A percentile compares a stretch with the other conserved stretches of the same genome.
Conservation (phyloP, 1,284 basidiomycete genomes). For the Athelia psychrophila region DNA sequence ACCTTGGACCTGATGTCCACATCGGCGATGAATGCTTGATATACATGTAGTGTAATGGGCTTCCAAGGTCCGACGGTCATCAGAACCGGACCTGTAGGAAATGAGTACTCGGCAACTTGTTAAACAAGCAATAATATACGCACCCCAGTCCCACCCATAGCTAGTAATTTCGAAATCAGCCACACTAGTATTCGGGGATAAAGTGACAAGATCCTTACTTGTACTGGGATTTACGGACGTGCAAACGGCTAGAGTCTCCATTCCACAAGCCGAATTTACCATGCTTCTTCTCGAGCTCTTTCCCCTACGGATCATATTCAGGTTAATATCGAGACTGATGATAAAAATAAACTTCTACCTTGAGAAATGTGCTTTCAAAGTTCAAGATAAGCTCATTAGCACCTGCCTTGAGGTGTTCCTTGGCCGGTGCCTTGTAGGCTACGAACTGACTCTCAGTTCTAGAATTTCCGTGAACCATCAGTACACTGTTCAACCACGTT, state of each 20-base stretch:
- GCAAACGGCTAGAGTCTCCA: slow-evolving; percentile 81
- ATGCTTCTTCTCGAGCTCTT: slow-evolving; percentile 60
- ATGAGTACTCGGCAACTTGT: slow-evolving; percentile 5
- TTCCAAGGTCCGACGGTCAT: slow-evolving; percentile 83
- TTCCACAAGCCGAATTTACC: slow-evolving; percentile 75
- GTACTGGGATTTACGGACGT: slow-evolving; percentile 89
- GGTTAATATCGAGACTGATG: neutral
- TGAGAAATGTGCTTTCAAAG: slow-evolving; percentile 76
- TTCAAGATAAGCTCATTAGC: slow-evolving; percentile 66
- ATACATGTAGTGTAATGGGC: slow-evolving; percentile 69
- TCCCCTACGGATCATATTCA: slow-evolving; percentile 42
- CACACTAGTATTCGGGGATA: neutral
- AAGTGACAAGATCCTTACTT: slow-evolving; percentile 42
- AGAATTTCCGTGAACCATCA: slow-evolving; percentile 3
- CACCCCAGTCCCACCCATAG: slow-evolving; percentile 87
- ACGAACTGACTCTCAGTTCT: slow-evolving; percentile 81
- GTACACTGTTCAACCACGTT: neutral
- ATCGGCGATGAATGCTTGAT: slow-evolving; percentile 60
- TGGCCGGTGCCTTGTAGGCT: slow-evolving; percentile 59
- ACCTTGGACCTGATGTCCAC: slow-evolving; percentile 57
- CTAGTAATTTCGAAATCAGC: slow-evolving; percentile 29
- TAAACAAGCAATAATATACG: slow-evolving; percentile 12
- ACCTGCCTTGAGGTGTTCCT: slow-evolving; percentile 51
- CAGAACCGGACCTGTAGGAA: slow-evolving; percentile 56
- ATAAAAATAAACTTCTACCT: slow-evolving; percentile 36